Percentiles rank a stretch among this genome's conserved stretches.
Evolutionary conservation across 352 stramenopile species (phyloP).

Genomic region (Phytophthora pinifolia): DNA sequence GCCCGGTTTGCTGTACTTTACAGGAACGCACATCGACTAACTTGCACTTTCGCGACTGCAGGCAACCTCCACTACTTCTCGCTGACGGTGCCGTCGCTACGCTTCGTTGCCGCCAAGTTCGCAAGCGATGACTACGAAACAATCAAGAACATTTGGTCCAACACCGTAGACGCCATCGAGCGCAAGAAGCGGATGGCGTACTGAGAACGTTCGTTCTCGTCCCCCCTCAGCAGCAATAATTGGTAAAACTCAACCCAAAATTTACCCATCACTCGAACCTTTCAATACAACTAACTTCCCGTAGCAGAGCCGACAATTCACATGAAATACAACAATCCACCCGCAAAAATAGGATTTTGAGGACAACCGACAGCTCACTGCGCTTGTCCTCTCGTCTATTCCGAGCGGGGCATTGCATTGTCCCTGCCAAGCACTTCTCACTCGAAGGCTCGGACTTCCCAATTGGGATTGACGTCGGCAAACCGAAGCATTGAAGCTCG

Average conservation of each 20-base stretch:
- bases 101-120: constrained; percentile 83
- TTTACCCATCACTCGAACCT: no score
- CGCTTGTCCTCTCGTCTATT: constrained; percentile 22
- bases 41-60: constrained; percentile 9
- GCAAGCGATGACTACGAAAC: constrained; percentile 82
- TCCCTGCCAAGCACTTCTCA: constrained; percentile 10
- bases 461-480: constrained; percentile 25
- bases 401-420: constrained; percentile 10
- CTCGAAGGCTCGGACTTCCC: constrained; percentile 15
- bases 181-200: constrained; percentile 76
- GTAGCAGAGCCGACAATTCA: no score
- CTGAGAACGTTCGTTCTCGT: constrained; percentile 9
- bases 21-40: background rate
- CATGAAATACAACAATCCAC: constrained; percentile 1
- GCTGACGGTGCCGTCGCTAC: constrained; percentile 74
- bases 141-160: constrained; percentile 81
- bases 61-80: constrained; percentile 86
- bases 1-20: background rate
- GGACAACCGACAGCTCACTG: constrained; percentile 10
- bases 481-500: constrained; percentile 6
- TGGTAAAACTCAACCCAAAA: constrained; percentile 6
- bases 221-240: constrained; percentile 2
- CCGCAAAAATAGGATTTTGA: constrained; percentile 32
- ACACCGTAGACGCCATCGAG: constrained; percentile 81
- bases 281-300: no score